Conservation (phyloP, 176 grass and related monocot genomes). For the Musa troglodytarum region DNA sequence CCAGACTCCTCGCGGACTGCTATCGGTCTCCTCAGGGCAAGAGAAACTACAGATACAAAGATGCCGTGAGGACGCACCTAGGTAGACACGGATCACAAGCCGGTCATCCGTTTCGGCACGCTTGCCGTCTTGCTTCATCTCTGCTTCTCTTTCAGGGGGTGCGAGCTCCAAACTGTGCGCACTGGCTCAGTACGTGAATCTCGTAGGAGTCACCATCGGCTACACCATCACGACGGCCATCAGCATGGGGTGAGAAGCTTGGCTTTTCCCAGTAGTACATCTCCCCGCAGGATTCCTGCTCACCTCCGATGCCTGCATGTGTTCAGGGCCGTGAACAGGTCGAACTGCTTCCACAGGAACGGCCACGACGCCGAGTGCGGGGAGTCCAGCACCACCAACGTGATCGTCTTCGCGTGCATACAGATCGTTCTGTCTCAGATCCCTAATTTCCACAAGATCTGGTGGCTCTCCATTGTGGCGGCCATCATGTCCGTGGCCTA, state of each 20-base stretch:
- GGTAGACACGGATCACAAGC: not conserved
- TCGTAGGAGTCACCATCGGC: conserved; percentile 71
- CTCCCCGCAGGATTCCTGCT: no score
- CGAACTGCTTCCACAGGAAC: conserved; percentile 63
- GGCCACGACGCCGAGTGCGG: conserved; percentile 38
- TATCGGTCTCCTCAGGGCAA: conserved; percentile 70
- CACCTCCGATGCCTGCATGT: no score
- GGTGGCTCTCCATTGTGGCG: conserved; percentile 80
- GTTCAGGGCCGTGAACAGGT: conserved; percentile 53
- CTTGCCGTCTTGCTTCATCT: not conserved
- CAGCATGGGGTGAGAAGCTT: conserved; percentile 64
- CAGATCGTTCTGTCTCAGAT: conserved; percentile 75
- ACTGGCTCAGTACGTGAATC: conserved; percentile 75
- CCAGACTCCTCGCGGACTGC: conserved; percentile 71
- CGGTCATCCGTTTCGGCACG: not conserved
- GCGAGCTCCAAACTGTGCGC: conserved; percentile 52
- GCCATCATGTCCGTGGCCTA: conserved; percentile 84
- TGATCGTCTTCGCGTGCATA: conserved; percentile 70
- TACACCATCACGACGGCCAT: conserved; percentile 95
- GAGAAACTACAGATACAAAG: conserved; percentile 70
- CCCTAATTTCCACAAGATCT: conserved; percentile 86
- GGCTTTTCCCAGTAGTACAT: no score
- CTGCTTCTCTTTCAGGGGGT: conserved; percentile 31
- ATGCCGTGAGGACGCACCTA: conserved; percentile 55
- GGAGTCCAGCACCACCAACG: conserved; percentile 39